These are phyloP conservation scores for Termitomyces sp. DNA, from an alignment of 768 basidiomycete species.

Conservation along the genomic window DNA sequence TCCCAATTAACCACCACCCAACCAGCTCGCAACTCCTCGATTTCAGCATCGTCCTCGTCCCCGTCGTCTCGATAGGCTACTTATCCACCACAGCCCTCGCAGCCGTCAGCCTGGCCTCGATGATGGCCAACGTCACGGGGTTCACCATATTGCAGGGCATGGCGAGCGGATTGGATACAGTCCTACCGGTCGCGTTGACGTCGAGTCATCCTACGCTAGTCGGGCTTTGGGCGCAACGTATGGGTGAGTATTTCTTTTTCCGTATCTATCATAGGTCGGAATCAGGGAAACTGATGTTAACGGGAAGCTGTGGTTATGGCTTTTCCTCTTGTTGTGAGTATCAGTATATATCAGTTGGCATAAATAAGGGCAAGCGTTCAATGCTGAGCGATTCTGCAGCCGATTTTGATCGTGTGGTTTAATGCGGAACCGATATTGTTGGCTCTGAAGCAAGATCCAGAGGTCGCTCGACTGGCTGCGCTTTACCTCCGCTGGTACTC, in stretches of 20 bases:
- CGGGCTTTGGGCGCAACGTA: conserved; percentile 86
- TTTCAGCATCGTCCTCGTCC: conserved; percentile 78
- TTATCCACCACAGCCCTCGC: conserved; percentile 85
- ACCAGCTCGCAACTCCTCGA: conserved; percentile 78
- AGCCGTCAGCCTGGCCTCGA: conserved; percentile 68
- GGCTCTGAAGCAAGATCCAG: conserved; percentile 71
- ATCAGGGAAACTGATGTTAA: background rate
- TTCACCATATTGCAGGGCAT: conserved; percentile 81
- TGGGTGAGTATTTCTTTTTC: conserved; percentile 47
- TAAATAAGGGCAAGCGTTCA: no score
- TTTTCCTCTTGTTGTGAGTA: conserved; percentile 52
- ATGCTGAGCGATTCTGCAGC: background rate
- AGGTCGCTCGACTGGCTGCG: conserved; percentile 73
- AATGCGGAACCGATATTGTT: conserved; percentile 78
- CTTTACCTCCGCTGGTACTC: conserved; percentile 72
- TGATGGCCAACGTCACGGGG: conserved; percentile 69
- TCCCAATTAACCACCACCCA: no score
- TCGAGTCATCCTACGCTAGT: conserved; percentile 79
- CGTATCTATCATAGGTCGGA: background rate
- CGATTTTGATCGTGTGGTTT: conserved; percentile 24
- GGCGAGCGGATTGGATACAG: conserved; percentile 80
- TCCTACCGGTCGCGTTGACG: conserved; percentile 95
- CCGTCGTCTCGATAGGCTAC: conserved; percentile 86
- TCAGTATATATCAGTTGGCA: background rate
- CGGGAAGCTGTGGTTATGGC: conserved; percentile 55